phyloP scores from a whole-genome alignment of 164 flowering plant genomes.

The Tetracentron sinense region DNA sequence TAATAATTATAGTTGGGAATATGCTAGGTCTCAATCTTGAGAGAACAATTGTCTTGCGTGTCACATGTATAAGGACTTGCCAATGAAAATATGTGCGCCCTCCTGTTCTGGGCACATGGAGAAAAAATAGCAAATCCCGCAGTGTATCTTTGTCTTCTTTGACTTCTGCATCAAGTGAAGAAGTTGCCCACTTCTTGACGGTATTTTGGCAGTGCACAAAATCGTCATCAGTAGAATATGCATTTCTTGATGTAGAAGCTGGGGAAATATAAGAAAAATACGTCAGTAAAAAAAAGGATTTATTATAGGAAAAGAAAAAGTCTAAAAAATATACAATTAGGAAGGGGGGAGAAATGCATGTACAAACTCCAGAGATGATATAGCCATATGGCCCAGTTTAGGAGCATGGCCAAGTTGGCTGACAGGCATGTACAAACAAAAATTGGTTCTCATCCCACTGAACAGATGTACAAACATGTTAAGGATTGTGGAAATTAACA shows the following conservation, averaged over 20 bases:
- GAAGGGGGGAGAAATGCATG: too few relatives aligned
- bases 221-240: too few relatives aligned
- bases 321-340: too few relatives aligned
- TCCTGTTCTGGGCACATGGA: constrained; percentile 95
- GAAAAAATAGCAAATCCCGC: constrained; percentile 78
- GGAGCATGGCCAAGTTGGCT: too few relatives aligned
- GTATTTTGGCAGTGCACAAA: constrained; percentile 53
- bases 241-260: constrained; percentile 26
- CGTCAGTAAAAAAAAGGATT: neutral
- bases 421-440: too few relatives aligned
- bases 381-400: too few relatives aligned
- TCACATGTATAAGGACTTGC: constrained; percentile 28
- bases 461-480: neutral
- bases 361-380: too few relatives aligned
- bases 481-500: neutral
- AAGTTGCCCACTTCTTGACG: constrained; percentile 70
- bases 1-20: neutral
- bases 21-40: neutral
- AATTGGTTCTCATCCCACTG: too few relatives aligned
- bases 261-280: constrained; percentile 10
- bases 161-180: constrained; percentile 44
- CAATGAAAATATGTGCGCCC: constrained; percentile 92
- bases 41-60: neutral
- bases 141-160: constrained; percentile 60
- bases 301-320: neutral